A percentile compares a stretch with the other conserved stretches of the same genome.
phyloP scores from a whole-genome alignment of 768 basidiomycete genomes.

The Glaciozyma martinii region DNA sequence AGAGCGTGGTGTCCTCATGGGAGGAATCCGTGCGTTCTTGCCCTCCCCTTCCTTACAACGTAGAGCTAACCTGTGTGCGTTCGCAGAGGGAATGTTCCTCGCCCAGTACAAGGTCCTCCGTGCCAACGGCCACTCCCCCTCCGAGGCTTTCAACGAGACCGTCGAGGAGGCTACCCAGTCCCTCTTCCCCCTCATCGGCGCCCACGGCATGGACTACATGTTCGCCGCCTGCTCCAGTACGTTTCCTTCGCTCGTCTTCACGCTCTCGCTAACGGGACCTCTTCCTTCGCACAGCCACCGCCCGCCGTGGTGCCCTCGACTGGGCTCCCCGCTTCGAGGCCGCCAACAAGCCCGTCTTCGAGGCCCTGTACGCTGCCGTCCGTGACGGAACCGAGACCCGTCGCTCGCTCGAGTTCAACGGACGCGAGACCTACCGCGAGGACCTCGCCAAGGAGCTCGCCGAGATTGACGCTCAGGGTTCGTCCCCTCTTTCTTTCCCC shows the following conservation, averaged over 20 bases:
- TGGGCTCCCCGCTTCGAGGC: conserved; percentile 93
- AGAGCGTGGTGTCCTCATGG: conserved; percentile 79
- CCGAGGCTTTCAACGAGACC: conserved; percentile 99
- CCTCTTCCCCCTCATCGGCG: conserved; percentile 90
- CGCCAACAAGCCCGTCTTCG: conserved; percentile 88
- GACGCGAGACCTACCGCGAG: conserved; percentile 79
- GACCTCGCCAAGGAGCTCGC: conserved; percentile 84
- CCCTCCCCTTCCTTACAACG: not conserved
- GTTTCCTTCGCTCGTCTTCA: not conserved
- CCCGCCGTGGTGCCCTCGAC: conserved; percentile 96
- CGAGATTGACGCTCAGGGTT: conserved; percentile 79
- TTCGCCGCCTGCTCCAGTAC: conserved; percentile 3
- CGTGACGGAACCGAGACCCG: conserved; percentile 92
- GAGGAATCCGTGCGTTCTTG: conserved; percentile 51
- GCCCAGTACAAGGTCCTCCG: conserved; percentile 98
- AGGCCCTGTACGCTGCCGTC: conserved; percentile 89
- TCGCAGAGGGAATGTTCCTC: conserved; percentile 86
- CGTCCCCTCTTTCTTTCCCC: not conserved
- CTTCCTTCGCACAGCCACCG: conserved; percentile 58
- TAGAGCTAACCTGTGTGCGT: not conserved
- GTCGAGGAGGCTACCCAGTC: conserved; percentile 99
- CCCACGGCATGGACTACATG: conserved; percentile 47
- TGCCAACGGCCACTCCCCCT: conserved; percentile 90
- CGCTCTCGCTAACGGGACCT: not conserved
- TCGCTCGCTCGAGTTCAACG: conserved; percentile 93